These are phyloP conservation scores for Leptographium galeiforme DNA, from an alignment of 2,329 filamentous ascomycete genomes.

Conservation along the genomic window DNA sequence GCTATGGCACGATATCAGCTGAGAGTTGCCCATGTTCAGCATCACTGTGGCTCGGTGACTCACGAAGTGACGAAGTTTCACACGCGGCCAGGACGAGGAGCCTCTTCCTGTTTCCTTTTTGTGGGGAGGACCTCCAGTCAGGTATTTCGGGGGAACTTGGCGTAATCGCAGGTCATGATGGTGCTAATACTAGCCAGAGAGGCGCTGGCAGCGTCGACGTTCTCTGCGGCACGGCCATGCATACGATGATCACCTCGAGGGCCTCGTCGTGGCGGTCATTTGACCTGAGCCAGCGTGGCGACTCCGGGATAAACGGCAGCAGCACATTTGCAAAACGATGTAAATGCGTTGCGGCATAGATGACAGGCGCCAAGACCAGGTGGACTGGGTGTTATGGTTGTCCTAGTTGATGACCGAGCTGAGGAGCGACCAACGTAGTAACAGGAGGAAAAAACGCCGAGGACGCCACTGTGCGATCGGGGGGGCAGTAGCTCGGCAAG, in stretches of 20 bases:
- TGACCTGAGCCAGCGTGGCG: constrained; percentile 31
- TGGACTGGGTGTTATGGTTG: constrained; percentile 11
- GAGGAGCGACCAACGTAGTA: constrained; percentile 25
- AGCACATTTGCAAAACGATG: constrained; percentile 10
- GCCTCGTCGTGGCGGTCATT: constrained; percentile 21
- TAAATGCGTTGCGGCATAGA: constrained; percentile 13
- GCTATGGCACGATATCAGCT: background rate
- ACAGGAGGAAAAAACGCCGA: constrained; percentile 29
- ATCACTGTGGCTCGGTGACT: background rate
- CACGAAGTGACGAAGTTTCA: background rate
- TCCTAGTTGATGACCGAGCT: constrained; percentile 31
- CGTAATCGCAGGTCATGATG: background rate
- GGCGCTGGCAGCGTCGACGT: background rate
- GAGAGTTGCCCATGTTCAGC: background rate
- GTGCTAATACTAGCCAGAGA: background rate
- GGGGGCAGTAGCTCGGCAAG: constrained; percentile 5
- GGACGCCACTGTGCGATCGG: constrained; percentile 19
- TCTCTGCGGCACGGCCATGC: background rate
- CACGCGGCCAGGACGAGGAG: background rate
- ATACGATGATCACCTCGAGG: background rate
- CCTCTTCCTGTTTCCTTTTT: background rate
- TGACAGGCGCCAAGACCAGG: constrained; percentile 13
- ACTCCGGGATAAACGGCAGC: constrained; percentile 23
- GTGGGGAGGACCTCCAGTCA: background rate
- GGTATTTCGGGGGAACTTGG: background rate